Conservation (phyloP, 805 yeast genomes). For the Komagataella pastoris region DNA sequence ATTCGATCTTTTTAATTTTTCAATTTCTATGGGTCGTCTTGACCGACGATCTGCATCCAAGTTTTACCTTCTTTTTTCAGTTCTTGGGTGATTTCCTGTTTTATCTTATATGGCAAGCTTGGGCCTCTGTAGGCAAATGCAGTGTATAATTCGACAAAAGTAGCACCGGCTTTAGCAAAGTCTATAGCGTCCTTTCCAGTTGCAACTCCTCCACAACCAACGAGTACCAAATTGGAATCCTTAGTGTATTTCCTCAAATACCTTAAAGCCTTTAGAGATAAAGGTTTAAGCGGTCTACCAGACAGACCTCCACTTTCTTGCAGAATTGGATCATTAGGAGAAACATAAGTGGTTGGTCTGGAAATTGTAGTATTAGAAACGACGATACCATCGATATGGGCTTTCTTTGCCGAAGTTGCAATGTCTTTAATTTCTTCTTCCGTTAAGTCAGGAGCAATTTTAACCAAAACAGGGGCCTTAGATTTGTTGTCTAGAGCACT, state of each 20-base stretch:
- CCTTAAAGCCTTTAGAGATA: conserved; percentile 57
- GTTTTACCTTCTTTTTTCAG: conserved; percentile 63
- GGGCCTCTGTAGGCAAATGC: conserved; percentile 91
- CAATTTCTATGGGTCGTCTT: conserved; percentile 26
- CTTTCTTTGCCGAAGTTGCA: conserved; percentile 63
- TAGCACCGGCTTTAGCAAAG: conserved; percentile 88
- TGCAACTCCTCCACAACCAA: conserved; percentile 95
- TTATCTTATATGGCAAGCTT: conserved; percentile 53
- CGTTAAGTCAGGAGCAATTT: conserved; percentile 86
- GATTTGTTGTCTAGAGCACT: conserved; percentile 20
- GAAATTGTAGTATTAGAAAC: conserved; percentile 86
- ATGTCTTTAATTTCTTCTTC: conserved; percentile 73
- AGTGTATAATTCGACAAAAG: conserved; percentile 78
- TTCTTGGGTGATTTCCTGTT: conserved; percentile 44
- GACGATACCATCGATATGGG: conserved; percentile 83
- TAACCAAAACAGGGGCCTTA: conserved; percentile 75
- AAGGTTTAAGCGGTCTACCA: conserved; percentile 82
- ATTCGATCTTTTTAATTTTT: neutral
- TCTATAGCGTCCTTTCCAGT: conserved; percentile 81
- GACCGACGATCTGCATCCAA: conserved; percentile 72
- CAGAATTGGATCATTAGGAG: conserved; percentile 30
- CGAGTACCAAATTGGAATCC: conserved; percentile 55
- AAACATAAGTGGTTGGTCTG: conserved; percentile 48
- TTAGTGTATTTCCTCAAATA: conserved; percentile 66
- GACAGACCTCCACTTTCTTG: conserved; percentile 78